Evolutionary conservation across 2,329 filamentous ascomycete genomes (phyloP).

Genomic region (Colletotrichum phormii): DNA sequence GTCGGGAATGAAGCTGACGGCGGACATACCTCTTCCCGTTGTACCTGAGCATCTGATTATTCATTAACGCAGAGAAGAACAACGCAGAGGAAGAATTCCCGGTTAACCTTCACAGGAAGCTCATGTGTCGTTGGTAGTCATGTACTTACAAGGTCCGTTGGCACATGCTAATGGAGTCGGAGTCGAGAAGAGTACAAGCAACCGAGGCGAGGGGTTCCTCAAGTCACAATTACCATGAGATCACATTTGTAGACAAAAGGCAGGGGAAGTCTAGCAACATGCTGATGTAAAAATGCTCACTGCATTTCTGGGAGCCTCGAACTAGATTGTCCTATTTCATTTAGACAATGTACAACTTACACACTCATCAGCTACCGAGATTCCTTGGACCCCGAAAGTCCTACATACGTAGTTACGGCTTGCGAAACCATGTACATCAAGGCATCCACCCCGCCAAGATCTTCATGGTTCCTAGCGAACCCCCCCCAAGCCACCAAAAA

Average conservation of each 20-base stretch:
- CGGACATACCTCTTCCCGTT: background rate
- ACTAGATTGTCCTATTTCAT: background rate
- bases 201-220: background rate
- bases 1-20: background rate
- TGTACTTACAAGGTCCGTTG: background rate
- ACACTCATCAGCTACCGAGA: background rate
- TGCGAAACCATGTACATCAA: background rate
- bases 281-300: background rate
- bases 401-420: too few relatives aligned
- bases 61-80: background rate
- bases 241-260: background rate
- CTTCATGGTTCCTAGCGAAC: background rate
- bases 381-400: too few relatives aligned
- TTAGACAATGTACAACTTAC: background rate
- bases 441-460: too few relatives aligned
- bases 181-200: background rate
- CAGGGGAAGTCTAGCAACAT: background rate
- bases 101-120: background rate
- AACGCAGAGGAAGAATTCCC: background rate
- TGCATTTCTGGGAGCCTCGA: background rate
- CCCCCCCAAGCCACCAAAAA: background rate
- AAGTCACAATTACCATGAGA: background rate
- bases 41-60: too few relatives aligned
- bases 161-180: background rate
- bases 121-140: background rate